Base-by-base conservation (phyloP, 1,139 yeast species). In the Nadsonia starkeyi-henricii region DNA sequence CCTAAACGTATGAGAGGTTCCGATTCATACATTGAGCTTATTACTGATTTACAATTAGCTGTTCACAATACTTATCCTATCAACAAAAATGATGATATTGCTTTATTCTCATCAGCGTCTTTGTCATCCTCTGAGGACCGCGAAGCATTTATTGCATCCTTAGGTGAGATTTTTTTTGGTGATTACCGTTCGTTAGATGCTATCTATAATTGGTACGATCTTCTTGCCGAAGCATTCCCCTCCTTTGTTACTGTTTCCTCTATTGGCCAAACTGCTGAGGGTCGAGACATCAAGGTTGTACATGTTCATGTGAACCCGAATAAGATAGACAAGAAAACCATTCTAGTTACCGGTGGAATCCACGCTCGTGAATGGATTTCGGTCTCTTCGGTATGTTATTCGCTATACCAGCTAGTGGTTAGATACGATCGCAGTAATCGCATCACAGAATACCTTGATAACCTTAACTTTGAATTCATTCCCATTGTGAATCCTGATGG, bases 311-410 rank as follows among this genome's bases (percentile, higher is more conserved):
- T 58, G 5, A 33, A 33, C 42, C 33, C 17, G 49, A 60, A 55
- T 43, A 61, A 15, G 59, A 59, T 33, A 64, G 63, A 13, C 71
- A 68, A n/a, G 68, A 71, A 19, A 74, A 83, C 93, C 0, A 73
- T 88, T 46, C 83, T 86, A 1, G 70, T 88, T 15, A 78, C 91
- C 0, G 89, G 91, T 20, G 96, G 95, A 1, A 73, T 82, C 1
- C 96, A 88, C 64, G 93, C 95, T 0, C 73, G 96, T 46, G 96
- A 88, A 64, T 88, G 96, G 96, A 74, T 86, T 19, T 77, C 89
- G 28, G 78, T 81, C 3, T 76, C 89, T 8, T 73, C 91, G 0
- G 80, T 77, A 1, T 74, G 85, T 52, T 85, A 75, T 61, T 65
- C 78, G 13, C 63, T 86, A 41, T 78, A 76, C 55, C 70, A 74